Base-by-base conservation (phyloP, 345 rosid genomes). In the Brassica juncea region DNA sequence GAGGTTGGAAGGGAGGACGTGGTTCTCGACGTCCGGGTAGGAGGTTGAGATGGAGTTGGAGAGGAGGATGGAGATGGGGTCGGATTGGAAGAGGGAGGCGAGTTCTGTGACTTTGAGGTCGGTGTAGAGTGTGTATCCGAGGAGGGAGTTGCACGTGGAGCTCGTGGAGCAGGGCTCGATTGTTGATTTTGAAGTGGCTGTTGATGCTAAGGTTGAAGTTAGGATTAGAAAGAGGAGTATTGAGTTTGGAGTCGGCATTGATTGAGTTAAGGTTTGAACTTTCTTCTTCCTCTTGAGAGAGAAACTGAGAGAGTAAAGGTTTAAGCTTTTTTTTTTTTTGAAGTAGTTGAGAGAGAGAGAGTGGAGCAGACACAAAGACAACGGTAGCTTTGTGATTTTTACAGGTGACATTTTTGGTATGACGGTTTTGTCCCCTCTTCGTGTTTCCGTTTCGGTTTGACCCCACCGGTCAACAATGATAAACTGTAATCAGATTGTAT, bases 11-110 rank as follows among this genome's bases (percentile, higher is more conserved):
- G 99, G 99, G 23, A 94, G 97, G 81, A 94, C 88, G 75, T 85
- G 95, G 88, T 92, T 92, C 72, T 94, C 99, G 77, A 94, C 89
- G 70, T 94, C 99, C 1, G 97, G 89, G 91, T 87, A 94, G 28
- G 98, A 90, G 83, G 93, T 90, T 74, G 89, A 94, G 80, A 94
- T 91, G 82, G 99, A 86, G 77, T 94, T 94, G 7, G 91, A 85
- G 7, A 91, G 88, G 70, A 94, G 91, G 60, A 94, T 52, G 4
- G 98, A 72, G 72, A 87, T 66, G 7, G 99, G 97, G 85, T 94
- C 99, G 9, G 90, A 85, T 81, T 92, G 94, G 86, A 94, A 94
- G 81, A 94, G 97, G 2, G 98, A 91, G 2, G 94, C 97, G 0
- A 94, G 92, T 78, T 94, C 97, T 35, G 94, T 80, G 52, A 92